Base-by-base conservation (phyloP, 2,329 filamentous ascomycete species). In the Diaporthe ampelina region DNA sequence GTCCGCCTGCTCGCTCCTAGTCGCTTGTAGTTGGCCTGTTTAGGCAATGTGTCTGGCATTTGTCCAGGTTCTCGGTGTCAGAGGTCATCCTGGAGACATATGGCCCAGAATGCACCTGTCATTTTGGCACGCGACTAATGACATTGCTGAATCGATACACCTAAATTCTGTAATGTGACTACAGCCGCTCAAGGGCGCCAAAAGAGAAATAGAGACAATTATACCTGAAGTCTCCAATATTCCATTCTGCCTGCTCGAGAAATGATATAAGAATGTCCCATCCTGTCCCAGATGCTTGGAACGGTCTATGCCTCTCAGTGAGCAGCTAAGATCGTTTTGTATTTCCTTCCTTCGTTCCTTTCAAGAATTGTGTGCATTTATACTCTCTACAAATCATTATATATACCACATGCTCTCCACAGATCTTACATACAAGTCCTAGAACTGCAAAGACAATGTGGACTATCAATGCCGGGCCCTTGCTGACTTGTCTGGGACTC, bases 401-500 rank as follows among this genome's bases (percentile, higher is more conserved):
- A 52, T 24, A 29, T 40, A 63, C 13, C 1, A 72, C 6, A 26
- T 3, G 15, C 24, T 26, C n/a, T 17, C n/a, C 29, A 6, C 5
- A 40, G 10, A 3, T 19, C 7, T 24, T 26, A 35, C 32, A 9
- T 15, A 54, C n/a, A 26, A 37, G 32, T 21, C 13, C 29, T 15
- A n/a, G 48, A 40, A 15, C 32, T 10, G 45, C 13, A 13, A 26
- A 32, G 8, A 59, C n/a, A 35, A 72, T 72, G 57, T 24, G 21
- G 48, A 26, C 45, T 13, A 43, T 45, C 6, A 40, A 43, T 32
- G 26, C 24, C 8, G 26, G 48, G 57, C n/a, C 57, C 48, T 17
- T 72, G 4, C n/a, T 72, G 10, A 24, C 57, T 35, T 43, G 70
- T 24, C 32, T 75, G 26, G 52, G 65, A 43, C 73, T 82, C 50